Base-by-base conservation (phyloP, 2,329 filamentous ascomycete species). In the Xylariaceae sp. region DNA sequence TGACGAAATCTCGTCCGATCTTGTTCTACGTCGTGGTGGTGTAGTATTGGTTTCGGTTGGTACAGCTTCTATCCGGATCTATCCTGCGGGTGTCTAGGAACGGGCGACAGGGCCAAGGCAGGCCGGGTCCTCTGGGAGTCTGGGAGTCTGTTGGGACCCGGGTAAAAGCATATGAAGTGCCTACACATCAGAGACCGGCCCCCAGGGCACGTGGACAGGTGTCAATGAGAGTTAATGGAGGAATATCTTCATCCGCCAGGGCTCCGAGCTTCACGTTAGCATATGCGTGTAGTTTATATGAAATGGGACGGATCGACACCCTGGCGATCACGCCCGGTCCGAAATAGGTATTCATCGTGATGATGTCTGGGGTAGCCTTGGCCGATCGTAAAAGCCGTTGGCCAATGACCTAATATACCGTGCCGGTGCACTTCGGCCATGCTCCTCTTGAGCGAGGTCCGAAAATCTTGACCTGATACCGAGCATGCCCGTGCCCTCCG, bases 371-470 rank as follows among this genome's bases (percentile, higher is more conserved):
- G 63, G 66, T 64, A 64, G 58, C 58, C 59, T 62, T 56, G 60
- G 61, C 56, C 64, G 65, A 67, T 66, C 62, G 56, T 29, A 48
- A 55, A n/a, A 64, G 61, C 62, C 64, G 67, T 68, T 68, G 66
- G 55, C 67, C 66, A 69, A 68, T 69, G 58, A 59, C 53, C 43
- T 64, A 62, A 57, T 64, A 52, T 67, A 54, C 64, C 65, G 65
- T 60, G 46, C 58, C 64, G 60, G 59, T 55, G 57, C 53, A 60
- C 60, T 49, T 64, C 64, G 64, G 57, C 58, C 63, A 62, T 62
- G 63, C 52, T 63, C 54, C 53, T 56, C 57, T 53, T 57, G 53
- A 29, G 53, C 44, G 49, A 60, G 55, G 35, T 24, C 58, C 55
- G 54, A 47, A 48, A 36, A 33, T 32, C 41, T 48, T 44, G 45